Percentiles rank a stretch among this genome's conserved stretches.
Evolutionary conservation across 2,329 filamentous ascomycete species (phyloP).

Genomic region (Alternaria angustiovoidea): DNA sequence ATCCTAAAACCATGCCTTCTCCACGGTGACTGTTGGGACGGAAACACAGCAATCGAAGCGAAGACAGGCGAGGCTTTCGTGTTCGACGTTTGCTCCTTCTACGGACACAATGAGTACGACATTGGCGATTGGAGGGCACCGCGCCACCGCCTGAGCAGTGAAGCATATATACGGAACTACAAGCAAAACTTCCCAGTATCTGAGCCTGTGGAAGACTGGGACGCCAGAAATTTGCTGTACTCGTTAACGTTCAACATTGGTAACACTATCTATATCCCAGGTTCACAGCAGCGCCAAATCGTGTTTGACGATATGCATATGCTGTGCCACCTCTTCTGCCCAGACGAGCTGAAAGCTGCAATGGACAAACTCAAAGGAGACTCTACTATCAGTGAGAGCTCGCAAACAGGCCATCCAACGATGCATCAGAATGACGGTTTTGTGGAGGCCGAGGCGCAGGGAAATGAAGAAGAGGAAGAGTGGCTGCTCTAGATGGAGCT

Average conservation of each 20-base stretch:
- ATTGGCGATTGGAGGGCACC: background rate
- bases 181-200: too few species aligned
- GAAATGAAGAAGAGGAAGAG: background rate
- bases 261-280: background rate
- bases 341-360: background rate
- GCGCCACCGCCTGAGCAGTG: too few species aligned
- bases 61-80: background rate
- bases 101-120: background rate
- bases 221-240: rapidly evolving
- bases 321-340: background rate
- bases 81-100: background rate
- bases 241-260: background rate
- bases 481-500: background rate
- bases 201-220: too few species aligned
- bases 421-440: background rate
- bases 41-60: background rate
- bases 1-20: too few species aligned
- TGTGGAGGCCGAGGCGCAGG: background rate
- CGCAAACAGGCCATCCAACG: too few species aligned
- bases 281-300: background rate
- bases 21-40: too few species aligned
- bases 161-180: too few species aligned
- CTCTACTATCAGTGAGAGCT: background rate
- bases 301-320: background rate
- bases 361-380: background rate